A percentile compares a stretch with the other conserved stretches of the same genome.
Conservation (phyloP, 129 eudicot genomes). For the Lactuca saligna region DNA sequence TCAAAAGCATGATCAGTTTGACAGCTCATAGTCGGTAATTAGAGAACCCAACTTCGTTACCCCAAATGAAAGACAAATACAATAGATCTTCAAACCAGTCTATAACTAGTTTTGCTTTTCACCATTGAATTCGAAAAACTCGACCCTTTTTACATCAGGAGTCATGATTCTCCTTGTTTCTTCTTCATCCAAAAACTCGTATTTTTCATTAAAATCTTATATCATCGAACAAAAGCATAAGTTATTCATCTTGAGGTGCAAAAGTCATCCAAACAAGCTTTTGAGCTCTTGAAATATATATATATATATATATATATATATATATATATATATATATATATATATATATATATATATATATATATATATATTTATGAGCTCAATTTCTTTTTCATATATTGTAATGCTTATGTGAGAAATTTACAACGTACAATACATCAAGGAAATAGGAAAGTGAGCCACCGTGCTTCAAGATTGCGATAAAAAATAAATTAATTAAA, state of each 20-base stretch:
- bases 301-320: too few species aligned
- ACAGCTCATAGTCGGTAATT: background rate
- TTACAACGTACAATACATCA: too few species aligned
- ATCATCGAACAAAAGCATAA: background rate
- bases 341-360: too few species aligned
- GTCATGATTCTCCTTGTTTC: background rate
- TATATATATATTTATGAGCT: too few species aligned
- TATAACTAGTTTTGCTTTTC: conserved; percentile 11
- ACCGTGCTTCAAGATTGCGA: too few species aligned
- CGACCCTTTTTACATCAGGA: conserved; percentile 3
- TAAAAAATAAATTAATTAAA: too few species aligned
- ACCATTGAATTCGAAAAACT: conserved; percentile 13
- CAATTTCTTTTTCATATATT: too few species aligned
- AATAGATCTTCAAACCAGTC: background rate
- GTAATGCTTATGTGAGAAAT: too few species aligned
- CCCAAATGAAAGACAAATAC: conserved; percentile 16
- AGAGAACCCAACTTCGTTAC: background rate
- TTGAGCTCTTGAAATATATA: too few species aligned
- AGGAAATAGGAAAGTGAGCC: too few species aligned
- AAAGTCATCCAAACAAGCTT: background rate
- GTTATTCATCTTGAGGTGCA: background rate
- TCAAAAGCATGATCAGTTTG: background rate
- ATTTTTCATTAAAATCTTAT: background rate
- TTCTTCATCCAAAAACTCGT: background rate
- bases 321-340: too few species aligned